Percentiles rank a stretch among this genome's conserved stretches.
Evolutionary conservation across 2,329 filamentous ascomycete species (phyloP).

Genomic region (Phialophora tarda): DNA sequence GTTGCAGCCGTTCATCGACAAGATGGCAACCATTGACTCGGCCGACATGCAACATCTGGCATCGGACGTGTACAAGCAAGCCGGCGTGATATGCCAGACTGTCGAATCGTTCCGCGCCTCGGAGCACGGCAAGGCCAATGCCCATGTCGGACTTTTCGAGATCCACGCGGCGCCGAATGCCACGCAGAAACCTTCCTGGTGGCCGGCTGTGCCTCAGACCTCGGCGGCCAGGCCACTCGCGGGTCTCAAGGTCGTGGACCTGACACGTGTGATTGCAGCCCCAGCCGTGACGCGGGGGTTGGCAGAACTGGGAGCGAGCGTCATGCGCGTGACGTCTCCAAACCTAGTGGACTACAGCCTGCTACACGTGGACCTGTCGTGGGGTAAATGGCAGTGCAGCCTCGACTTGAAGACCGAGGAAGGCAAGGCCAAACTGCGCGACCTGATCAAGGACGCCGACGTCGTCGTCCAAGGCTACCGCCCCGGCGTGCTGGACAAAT

Average conservation of each 20-base stretch:
- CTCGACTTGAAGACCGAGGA: conserved; percentile 55
- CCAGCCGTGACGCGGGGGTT: conserved; percentile 52
- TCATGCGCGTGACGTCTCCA: conserved; percentile 54
- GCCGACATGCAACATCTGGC: conserved; percentile 46
- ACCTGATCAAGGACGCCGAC: conserved; percentile 57
- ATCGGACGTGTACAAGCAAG: conserved; percentile 49
- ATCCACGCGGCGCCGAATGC: conserved; percentile 39
- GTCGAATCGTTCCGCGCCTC: conserved; percentile 48
- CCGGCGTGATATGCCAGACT: conserved; percentile 49
- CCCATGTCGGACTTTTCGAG: conserved; percentile 50
- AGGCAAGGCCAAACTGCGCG: conserved; percentile 49
- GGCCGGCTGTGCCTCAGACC: conserved; percentile 37
- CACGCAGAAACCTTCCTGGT: conserved; percentile 31
- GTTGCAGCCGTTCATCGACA: conserved; percentile 45
- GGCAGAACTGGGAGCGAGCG: conserved; percentile 54
- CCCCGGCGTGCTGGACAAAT: conserved; percentile 56
- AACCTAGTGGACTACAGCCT: conserved; percentile 51
- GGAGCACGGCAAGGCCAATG: conserved; percentile 52
- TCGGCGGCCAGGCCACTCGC: conserved; percentile 49
- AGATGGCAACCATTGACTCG: conserved; percentile 45
- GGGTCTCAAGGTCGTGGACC: conserved; percentile 58
- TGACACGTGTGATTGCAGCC: conserved; percentile 54
- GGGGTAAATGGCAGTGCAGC: conserved; percentile 70
- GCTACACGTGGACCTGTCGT: conserved; percentile 76
- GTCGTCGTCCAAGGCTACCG: conserved; percentile 62